Evolutionary conservation across 306 rosid genomes (phyloP).

Genomic region (Cucurbita ficifolia): DNA sequence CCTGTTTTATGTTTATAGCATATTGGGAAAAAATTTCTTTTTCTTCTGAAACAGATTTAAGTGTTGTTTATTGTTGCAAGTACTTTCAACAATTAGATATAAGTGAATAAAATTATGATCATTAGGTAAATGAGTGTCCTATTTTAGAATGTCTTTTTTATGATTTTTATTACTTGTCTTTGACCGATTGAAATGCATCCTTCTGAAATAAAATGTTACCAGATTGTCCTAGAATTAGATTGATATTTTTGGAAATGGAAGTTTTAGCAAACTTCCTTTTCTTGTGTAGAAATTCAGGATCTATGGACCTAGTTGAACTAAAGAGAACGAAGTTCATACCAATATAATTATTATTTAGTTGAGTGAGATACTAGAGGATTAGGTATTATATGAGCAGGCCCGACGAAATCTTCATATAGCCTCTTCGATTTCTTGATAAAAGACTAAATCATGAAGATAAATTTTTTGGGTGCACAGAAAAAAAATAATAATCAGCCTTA

Average conservation of each 20-base stretch:
- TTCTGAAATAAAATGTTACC: background rate
- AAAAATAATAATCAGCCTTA: background rate
- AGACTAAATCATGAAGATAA: background rate
- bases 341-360: too few species aligned
- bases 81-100: background rate
- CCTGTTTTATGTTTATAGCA: background rate
- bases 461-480: background rate
- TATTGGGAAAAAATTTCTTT: background rate
- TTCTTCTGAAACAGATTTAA: background rate
- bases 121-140: background rate
- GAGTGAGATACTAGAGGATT: too few species aligned
- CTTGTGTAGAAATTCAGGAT: too few species aligned
- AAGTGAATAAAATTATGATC: background rate
- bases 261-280: too few species aligned
- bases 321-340: too few species aligned
- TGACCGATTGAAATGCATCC: too few species aligned
- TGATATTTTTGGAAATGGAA: background rate
- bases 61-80: background rate
- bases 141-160: background rate
- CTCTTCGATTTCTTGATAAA: too few species aligned
- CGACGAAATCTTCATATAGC: too few species aligned
- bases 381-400: too few species aligned
- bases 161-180: background rate
- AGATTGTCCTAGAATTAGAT: background rate
- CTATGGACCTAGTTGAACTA: too few species aligned